Evolutionary conservation across 2,329 filamentous ascomycete genomes (phyloP).

Genomic region (Fusarium sororula): DNA sequence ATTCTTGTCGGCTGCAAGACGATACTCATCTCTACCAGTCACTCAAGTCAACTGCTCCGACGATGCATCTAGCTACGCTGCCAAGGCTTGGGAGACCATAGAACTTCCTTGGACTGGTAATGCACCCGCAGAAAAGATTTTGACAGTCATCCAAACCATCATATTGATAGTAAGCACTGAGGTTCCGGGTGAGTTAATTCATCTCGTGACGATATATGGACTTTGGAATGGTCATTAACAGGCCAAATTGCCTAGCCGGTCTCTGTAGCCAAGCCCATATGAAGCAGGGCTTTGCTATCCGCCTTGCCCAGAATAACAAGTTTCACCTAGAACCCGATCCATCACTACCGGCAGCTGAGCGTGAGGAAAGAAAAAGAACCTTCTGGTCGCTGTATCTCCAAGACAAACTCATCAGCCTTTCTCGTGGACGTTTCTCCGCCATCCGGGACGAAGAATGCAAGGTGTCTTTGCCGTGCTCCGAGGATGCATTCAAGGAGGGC

Average conservation of each 20-base stretch:
- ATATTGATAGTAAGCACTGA: conserved; percentile 20
- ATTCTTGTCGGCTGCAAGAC: conserved; percentile 3
- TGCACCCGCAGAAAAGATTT: background rate
- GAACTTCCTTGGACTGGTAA: conserved; percentile 16
- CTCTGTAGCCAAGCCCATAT: conserved; percentile 15
- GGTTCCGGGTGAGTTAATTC: background rate
- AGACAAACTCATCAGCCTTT: conserved; percentile 9
- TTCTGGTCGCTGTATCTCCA: conserved; percentile 6
- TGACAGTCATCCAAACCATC: conserved; percentile 4
- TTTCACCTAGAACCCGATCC: background rate
- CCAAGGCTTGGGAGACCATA: conserved; percentile 8
- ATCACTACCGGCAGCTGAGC: background rate
- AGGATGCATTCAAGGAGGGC: background rate
- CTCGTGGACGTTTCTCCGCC: conserved; percentile 4
- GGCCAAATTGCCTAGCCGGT: background rate
- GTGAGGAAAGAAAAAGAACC: background rate
- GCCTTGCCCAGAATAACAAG: conserved; percentile 7
- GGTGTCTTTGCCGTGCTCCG: background rate
- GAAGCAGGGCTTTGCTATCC: conserved; percentile 13
- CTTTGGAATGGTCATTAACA: background rate
- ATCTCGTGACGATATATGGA: too few relatives aligned
- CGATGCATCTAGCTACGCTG: conserved; percentile 9
- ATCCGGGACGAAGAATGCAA: conserved; percentile 14
- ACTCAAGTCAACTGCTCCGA: background rate
- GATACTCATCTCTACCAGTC: background rate